Conservation (phyloP, 208 protist genomes). For the Naegleria fowleri region DNA sequence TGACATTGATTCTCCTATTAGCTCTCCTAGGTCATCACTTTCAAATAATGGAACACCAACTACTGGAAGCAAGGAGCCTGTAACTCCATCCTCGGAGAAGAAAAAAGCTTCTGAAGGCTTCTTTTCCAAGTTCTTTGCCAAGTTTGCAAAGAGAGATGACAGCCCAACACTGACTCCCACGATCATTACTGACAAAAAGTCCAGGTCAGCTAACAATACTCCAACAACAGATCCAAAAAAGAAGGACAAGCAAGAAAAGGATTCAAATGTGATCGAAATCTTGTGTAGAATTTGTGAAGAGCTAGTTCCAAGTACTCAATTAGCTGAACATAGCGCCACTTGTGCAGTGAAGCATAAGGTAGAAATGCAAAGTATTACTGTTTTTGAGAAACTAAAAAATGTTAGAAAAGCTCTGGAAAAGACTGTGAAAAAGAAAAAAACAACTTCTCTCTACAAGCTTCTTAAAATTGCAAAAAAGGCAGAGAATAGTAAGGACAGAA, state of each 20-base stretch:
- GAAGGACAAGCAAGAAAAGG: neutral
- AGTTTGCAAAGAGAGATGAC: neutral
- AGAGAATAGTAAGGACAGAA: neutral
- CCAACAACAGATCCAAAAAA: neutral
- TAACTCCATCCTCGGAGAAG: neutral
- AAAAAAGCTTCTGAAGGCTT: neutral
- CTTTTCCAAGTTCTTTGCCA: neutral
- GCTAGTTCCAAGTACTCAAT: neutral
- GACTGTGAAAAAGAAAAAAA: neutral
- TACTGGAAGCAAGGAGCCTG: neutral
- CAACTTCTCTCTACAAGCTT: neutral
- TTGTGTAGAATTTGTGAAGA: conserved; percentile 36
- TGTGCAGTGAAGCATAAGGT: conserved; percentile 16
- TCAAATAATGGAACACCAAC: neutral
- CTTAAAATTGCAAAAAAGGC: neutral
- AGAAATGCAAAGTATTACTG: neutral
- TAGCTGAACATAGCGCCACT: conserved; percentile 23
- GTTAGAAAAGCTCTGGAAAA: neutral
- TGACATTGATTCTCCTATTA: neutral
- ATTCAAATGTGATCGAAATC: neutral
- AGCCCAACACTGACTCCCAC: neutral
- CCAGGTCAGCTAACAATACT: neutral
- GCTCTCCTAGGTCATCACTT: neutral
- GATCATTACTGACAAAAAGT: neutral
- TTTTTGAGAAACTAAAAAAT: conserved; percentile 12